Evolutionary conservation across 2,329 filamentous ascomycete genomes (phyloP), one percentile per base, ranked within the genome.

Genomic region (Chrysoporthe cubensis): DNA sequence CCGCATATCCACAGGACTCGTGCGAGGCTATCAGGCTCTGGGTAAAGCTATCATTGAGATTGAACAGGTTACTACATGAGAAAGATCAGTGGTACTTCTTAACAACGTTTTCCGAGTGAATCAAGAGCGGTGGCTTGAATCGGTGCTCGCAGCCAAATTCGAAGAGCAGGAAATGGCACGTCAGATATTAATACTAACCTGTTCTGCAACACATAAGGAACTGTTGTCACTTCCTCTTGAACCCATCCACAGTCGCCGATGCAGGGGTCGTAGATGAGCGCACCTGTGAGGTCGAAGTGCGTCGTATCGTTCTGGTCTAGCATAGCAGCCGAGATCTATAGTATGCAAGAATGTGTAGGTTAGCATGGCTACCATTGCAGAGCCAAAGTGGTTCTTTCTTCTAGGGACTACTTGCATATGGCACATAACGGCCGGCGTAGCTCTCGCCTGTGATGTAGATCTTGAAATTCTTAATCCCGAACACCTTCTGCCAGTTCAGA

Each of bases 211-310:
- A 64, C 66, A 14, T 54, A 63, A 59, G 71, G 79, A 71, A 73
- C 71, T 68, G 86, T 83, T 37, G 50, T 8, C 8, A 54, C 48
- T 54, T 63, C 46, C 14, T 63, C 46, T 43, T 63, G 61, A 8
- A 54, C 46, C n/a, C 42, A 63, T 5, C 37, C 46, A 54, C 48
- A 63, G 46, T 85, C 83, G 37, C 84, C 85, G n/a, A 88, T 81
- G 3, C 83, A 84, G 0, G 90, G 89, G 72, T 92, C 89, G 75
- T 91, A 91, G 70, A 92, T 86, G 80, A 92, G 77, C 68, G 85
- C 64, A 46, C 66, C 65, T 26, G 65, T 9, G 46, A 77, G 79
- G 68, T 85, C 85, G 32, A 78, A 79, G 16, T 63, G 50, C 4
- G 61, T 56, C n/a, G 61, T 63, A 69, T 84, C 77, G 48, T 81